Base-by-base conservation (phyloP, 257 asterid genomes). In the Solanum chilense region DNA sequence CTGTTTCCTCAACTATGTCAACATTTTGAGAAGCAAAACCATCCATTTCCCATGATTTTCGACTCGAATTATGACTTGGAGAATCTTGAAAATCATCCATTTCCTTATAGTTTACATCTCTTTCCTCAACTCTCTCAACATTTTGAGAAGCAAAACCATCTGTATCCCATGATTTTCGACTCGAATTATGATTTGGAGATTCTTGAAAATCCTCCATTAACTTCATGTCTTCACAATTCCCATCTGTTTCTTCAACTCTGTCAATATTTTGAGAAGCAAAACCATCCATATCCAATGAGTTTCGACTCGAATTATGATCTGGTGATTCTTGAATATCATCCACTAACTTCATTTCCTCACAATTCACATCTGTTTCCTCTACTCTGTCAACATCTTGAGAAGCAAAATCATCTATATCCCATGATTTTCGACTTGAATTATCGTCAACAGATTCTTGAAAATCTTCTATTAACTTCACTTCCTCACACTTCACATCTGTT, bases 31-130 rank as follows among this genome's bases (percentile, higher is more conserved):
- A 16, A 44, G 87, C 25, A 45, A 82, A 35, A 39, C 66, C 70
- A 39, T 62, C 93, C 0, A 88, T 88, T 87, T 87, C 93, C 92
- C 88, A 89, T 45, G 84, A 77, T 68, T 31, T 88, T 44, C 75
- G 71, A n/a, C 14, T 88, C 27, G 47, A 85, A 11, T 44, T 58
- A 25, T 76, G 60, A 47, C 58, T 92, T 73, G 52, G 71, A 18
- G 23, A 86, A 25, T 60, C 71, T 31, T 75, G 23, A 1, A 75
- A 33, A 39, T 33, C 73, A 78, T 85, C 88, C 52, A 15, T 42
- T 83, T 87, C 89, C 76, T 82, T 25, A 23, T 4, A 29, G 15
- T 82, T 42, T 12, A 18, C 31, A 56, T 23, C 7, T 25, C 45
- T 56, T 27, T 0, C 62, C 3, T 64, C 86, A n/a, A 62, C 23